Percentiles rank a stretch among this genome's conserved stretches.
Conservation (phyloP, 257 asterid genomes). For the Solanum pennellii region DNA sequence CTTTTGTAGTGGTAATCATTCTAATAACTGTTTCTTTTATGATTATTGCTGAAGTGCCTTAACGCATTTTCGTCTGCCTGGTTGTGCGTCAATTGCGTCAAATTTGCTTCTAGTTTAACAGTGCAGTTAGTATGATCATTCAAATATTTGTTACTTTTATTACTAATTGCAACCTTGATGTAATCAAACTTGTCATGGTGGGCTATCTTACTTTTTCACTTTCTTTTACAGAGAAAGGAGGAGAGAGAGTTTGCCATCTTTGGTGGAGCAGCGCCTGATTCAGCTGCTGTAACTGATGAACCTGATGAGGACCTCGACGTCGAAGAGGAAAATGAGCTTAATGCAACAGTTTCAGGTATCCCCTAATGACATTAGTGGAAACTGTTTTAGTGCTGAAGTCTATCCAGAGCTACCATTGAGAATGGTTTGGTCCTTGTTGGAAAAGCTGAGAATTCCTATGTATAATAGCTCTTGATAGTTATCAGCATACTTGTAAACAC, state of each 20-base stretch:
- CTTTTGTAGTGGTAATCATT: neutral
- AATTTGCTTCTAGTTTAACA: neutral
- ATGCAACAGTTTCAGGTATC: constrained; percentile 64
- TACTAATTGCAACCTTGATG: neutral
- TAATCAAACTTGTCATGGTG: neutral
- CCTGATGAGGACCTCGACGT: constrained; percentile 25
- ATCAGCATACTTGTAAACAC: neutral
- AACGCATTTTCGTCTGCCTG: neutral
- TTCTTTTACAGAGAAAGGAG: constrained; percentile 50
- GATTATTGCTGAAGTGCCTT: neutral
- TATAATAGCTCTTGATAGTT: neutral
- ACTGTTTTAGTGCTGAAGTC: neutral
- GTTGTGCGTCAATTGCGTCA: neutral
- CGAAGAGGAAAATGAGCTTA: constrained; percentile 44
- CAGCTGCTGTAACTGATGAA: constrained; percentile 26
- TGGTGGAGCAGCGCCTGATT: constrained; percentile 60
- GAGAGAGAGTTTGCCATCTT: constrained; percentile 56
- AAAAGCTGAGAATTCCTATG: neutral
- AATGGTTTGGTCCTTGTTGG: neutral
- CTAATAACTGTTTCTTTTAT: neutral
- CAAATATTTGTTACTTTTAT: neutral
- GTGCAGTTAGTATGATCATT: neutral
- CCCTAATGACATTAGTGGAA: neutral
- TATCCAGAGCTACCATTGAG: neutral
- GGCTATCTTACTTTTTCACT: neutral